Percentiles rank a stretch among this genome's conserved stretches.
Evolutionary conservation across 2,329 filamentous ascomycete species (phyloP).

Genomic region (Fusarium phyllophilum): DNA sequence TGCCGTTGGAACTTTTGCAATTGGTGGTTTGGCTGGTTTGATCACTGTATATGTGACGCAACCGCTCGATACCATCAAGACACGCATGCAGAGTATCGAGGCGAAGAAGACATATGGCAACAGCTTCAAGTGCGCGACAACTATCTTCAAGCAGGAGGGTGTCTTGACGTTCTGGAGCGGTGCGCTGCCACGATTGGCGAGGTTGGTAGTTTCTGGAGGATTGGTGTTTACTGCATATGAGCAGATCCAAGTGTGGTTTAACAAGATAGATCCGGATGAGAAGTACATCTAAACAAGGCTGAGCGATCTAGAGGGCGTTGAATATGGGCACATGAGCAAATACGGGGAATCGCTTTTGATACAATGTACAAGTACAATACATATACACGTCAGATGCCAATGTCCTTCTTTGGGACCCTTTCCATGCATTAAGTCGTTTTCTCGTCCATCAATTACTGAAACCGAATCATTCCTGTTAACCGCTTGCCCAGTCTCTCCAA

Average conservation of each 20-base stretch:
- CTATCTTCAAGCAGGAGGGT: slow-evolving; percentile 91
- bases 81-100: slow-evolving; percentile 96
- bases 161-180: slow-evolving; percentile 94
- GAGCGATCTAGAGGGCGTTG: slow-evolving; percentile 22
- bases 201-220: slow-evolving; percentile 89
- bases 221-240: slow-evolving; percentile 99
- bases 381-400: slow-evolving; percentile 37
- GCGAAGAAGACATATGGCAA: slow-evolving; percentile 85
- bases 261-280: slow-evolving; percentile 81
- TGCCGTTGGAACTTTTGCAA: slow-evolving; percentile 85
- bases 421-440: slow-evolving; percentile 18
- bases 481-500: slow-evolving; percentile 62
- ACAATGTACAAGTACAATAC: slow-evolving; percentile 42
- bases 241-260: slow-evolving; percentile 83
- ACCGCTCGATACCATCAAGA: slow-evolving; percentile 93
- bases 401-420: slow-evolving; percentile 32
- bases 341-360: slow-evolving; percentile 37
- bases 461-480: slow-evolving; percentile 68
- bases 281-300: slow-evolving; percentile 74
- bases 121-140: slow-evolving; percentile 81
- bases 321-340: slow-evolving; percentile 6
- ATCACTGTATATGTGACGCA: slow-evolving; percentile 87
- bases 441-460: slow-evolving; percentile 54
- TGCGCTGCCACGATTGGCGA: slow-evolving; percentile 83
- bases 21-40: slow-evolving; percentile 87